Evolutionary conservation across 108 stramenopile genomes (phyloP), one percentile per base, ranked within the genome.

Genomic region (Nannochloropsis gaditana): DNA sequence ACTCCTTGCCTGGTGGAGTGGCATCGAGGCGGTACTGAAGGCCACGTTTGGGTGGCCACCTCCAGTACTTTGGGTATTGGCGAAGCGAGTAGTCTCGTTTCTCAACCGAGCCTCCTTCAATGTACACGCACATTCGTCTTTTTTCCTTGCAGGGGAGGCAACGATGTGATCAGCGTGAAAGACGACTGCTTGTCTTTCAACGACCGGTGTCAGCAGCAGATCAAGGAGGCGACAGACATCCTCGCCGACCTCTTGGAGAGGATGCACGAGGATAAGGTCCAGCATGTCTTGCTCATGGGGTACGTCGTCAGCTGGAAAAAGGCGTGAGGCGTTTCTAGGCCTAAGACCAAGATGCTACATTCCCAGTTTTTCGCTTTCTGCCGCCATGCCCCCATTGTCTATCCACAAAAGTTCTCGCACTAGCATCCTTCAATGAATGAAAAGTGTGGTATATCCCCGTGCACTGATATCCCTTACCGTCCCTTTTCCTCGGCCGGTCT

Each of bases 251-350:
- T 73, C 8, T 73, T 73, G 59, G 59, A 73, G 59, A 73, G 2
- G 59, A 73, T 73, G 59, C 59, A 73, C 59, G n/a, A 73, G 59
- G 59, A 73, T n/a, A n/a, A n/a, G 59, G n/a, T 73, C 59, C 59
- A 73, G 59, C 59, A 73, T n/a, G 59, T 73, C 4, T n/a, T 73
- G 15, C n/a, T 73, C 59, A 73, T 73, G 59, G 59, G 59, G 59
- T 73, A 73, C 4, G 59, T 15, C 15, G n/a, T n/a, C n/a, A n/a
- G n/a, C n/a, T 4, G n/a, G 59, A 3, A n/a, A 6, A 8, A 6
- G 59, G n/a, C 4, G 59, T 15, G 6, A n/a, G 59, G 59, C 47
- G 47, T 10, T 50, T 31, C 31, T 31, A 31, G 31, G 31, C 31
- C 31, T 1, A 31, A 31, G 31, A 31, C 31, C 31, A 31, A 31